Conservation (phyloP, 805 yeast genomes). For the Saccharomycopsis lassenensis region DNA sequence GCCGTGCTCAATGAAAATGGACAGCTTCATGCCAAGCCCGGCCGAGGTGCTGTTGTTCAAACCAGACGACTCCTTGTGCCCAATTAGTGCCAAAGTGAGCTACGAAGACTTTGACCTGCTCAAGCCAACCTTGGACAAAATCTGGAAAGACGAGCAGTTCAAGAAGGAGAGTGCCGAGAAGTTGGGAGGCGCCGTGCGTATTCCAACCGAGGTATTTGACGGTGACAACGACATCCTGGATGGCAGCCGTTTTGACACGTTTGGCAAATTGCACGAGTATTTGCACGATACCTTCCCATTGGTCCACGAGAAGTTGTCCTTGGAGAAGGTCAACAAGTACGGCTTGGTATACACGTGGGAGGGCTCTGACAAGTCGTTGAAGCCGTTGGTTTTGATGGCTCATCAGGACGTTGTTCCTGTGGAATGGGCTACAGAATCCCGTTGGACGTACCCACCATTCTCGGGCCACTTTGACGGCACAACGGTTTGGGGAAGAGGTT, state of each 20-base stretch:
- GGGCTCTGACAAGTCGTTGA: constrained; percentile 39
- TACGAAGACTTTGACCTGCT: constrained; percentile 24
- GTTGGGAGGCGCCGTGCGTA: constrained; percentile 38
- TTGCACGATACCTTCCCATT: constrained; percentile 45
- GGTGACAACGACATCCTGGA: constrained; percentile 23
- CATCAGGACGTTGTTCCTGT: constrained; percentile 81
- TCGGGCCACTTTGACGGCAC: constrained; percentile 62
- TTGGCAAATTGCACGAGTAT: constrained; percentile 40
- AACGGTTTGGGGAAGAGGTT: constrained; percentile 65
- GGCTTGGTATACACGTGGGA: constrained; percentile 46
- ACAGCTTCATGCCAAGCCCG: no score
- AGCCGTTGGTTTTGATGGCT: constrained; percentile 61
- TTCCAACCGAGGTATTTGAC: constrained; percentile 40
- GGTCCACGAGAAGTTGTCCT: constrained; percentile 34
- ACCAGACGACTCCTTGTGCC: constrained; percentile 19
- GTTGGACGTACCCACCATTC: constrained; percentile 64
- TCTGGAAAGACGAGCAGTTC: constrained; percentile 27
- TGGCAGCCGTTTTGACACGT: constrained; percentile 35
- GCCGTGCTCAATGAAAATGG: no score
- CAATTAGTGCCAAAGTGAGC: constrained; percentile 19
- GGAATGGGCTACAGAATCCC: constrained; percentile 38
- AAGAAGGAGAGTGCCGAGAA: constrained; percentile 29
- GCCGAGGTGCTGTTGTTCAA: no score
- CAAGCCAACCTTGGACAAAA: constrained; percentile 25
- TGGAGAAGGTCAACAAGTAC: constrained; percentile 46